These are phyloP conservation scores for Sporothrix schenckii DNA, from an alignment of 2,329 filamentous ascomycete species.

Conservation along the genomic window DNA sequence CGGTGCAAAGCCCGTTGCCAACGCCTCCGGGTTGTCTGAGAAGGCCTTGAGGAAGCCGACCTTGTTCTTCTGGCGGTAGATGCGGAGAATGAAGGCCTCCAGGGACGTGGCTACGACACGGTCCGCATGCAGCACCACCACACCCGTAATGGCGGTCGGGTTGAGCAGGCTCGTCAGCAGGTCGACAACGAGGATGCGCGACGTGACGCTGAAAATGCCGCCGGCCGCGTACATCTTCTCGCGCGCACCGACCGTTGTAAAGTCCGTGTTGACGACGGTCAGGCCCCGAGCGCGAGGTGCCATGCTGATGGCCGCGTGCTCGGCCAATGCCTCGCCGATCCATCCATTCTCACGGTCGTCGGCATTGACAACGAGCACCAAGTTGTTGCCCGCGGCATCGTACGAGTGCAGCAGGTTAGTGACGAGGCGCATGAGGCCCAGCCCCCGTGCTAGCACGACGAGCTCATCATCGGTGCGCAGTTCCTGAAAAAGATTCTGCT, in stretches of 20 bases:
- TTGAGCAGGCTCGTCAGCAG: constrained; percentile 81
- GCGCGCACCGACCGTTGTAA: constrained; percentile 80
- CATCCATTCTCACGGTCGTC: constrained; percentile 93
- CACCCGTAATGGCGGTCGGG: constrained; percentile 80
- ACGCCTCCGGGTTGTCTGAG: constrained; percentile 88
- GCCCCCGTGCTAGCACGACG: constrained; percentile 84
- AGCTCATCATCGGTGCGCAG: constrained; percentile 90
- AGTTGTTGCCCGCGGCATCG: constrained; percentile 91
- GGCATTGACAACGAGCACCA: constrained; percentile 85
- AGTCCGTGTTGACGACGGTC: constrained; percentile 91
- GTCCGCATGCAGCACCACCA: constrained; percentile 88
- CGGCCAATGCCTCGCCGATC: constrained; percentile 94
- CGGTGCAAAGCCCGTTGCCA: constrained; percentile 84
- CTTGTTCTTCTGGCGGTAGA: constrained; percentile 95
- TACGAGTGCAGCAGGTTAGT: constrained; percentile 97
- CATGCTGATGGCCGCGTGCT: constrained; percentile 90
- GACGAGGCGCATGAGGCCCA: constrained; percentile 87
- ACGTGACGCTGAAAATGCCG: constrained; percentile 94
- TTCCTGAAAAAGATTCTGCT: constrained; percentile 92
- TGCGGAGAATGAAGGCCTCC: constrained; percentile 92
- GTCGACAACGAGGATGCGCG: constrained; percentile 91
- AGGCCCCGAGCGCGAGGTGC: constrained; percentile 80
- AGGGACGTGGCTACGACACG: constrained; percentile 81
- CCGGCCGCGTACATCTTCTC: constrained; percentile 91
- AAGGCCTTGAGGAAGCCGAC: constrained; percentile 93